Evolutionary conservation across 306 rosid genomes (phyloP).

Genomic region (Citrullus mucosospermus): DNA sequence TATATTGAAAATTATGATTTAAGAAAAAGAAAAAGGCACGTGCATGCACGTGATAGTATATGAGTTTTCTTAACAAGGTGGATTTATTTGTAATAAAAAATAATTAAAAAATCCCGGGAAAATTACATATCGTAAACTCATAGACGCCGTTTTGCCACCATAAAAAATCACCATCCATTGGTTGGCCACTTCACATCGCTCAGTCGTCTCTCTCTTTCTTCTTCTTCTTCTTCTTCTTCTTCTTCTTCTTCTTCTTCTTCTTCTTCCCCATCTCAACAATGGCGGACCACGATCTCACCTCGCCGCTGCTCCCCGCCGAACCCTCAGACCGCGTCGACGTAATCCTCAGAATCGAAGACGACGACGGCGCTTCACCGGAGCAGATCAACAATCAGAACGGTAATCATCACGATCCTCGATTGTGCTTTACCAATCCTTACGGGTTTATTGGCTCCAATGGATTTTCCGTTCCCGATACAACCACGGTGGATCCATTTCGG

Average conservation of each 20-base stretch:
- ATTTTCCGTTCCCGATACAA: conserved; percentile 32
- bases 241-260: not conserved
- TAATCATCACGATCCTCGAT: not conserved
- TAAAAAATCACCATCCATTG: not conserved
- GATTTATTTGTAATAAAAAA: not conserved
- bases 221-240: not conserved
- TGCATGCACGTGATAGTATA: not conserved
- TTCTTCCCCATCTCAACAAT: conserved; percentile 12
- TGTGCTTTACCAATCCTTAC: conserved; percentile 31
- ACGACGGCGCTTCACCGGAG: not conserved
- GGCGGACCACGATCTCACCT: conserved; percentile 42
- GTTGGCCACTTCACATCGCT: not conserved
- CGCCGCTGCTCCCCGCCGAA: conserved; percentile 43
- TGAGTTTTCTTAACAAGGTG: not conserved
- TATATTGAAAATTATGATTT: no score
- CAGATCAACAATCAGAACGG: not conserved
- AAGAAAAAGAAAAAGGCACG: not conserved
- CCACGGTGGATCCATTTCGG: conserved; percentile 63
- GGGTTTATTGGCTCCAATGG: conserved; percentile 37
- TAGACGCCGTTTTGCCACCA: not conserved
- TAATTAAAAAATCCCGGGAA: not conserved
- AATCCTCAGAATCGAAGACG: conserved; percentile 24
- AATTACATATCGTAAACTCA: not conserved
- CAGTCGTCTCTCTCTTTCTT: not conserved
- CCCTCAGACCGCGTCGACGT: conserved; percentile 33